Conservation (phyloP, 179 eudicot genomes). For the Silene coronaria region DNA sequence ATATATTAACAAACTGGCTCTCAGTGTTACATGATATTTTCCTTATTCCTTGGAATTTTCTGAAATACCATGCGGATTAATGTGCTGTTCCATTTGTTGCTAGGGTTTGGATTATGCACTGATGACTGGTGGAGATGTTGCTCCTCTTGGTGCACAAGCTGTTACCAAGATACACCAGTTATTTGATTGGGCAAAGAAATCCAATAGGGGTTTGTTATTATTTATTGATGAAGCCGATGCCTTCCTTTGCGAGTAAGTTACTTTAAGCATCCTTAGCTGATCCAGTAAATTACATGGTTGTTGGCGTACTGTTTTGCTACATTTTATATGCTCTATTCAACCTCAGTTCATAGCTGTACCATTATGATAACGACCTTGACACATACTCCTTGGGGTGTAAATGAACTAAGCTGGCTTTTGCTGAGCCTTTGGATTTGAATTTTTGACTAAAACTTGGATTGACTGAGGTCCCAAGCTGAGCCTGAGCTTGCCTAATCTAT, state of each 20-base stretch:
- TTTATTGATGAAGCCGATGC: slow-evolving; percentile 99
- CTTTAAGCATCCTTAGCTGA: neutral
- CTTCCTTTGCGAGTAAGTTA: slow-evolving; percentile 95
- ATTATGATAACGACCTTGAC: neutral
- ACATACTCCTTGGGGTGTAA: neutral
- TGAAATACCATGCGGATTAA: slow-evolving; percentile 2
- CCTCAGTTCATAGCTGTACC: neutral
- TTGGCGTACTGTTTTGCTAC: neutral
- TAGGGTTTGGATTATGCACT: slow-evolving; percentile 94
- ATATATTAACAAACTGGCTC: neutral
- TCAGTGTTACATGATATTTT: neutral
- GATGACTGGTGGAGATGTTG: slow-evolving; percentile 99
- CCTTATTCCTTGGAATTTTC: neutral
- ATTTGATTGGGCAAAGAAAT: slow-evolving; percentile 94
- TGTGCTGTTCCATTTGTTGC: slow-evolving; percentile 4
- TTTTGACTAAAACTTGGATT: neutral
- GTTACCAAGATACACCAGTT: slow-evolving; percentile 91
- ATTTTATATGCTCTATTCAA: neutral
- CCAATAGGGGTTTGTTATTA: slow-evolving; percentile 71
- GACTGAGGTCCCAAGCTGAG: neutral
- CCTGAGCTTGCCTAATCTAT: neutral
- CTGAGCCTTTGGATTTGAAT: neutral
- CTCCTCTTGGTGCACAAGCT: slow-evolving; percentile 91
- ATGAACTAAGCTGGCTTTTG: neutral
- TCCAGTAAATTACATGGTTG: neutral